Base-by-base conservation (phyloP, 2,329 filamentous ascomycete species). In the Aschersonia sp. region DNA sequence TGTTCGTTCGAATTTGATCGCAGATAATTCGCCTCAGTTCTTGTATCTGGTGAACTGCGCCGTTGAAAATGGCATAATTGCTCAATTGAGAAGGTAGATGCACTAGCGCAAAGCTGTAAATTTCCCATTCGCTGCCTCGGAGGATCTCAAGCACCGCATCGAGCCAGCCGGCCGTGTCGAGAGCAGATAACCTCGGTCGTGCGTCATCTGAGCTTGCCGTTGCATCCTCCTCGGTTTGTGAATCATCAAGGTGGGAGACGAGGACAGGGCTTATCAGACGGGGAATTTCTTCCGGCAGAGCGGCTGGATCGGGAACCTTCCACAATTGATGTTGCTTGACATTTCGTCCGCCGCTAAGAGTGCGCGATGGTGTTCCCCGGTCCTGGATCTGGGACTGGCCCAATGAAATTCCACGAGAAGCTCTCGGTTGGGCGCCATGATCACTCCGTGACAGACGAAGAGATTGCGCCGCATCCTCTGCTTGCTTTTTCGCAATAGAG, bases 81-180 rank as follows among this genome's bases (percentile, higher is more conserved):
- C 83, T 85, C 29, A 98, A 72, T 57, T 97, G 90, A 31, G 86
- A 83, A 1, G 87, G 85, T 8, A 96, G 69, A 61, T 95, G 86
- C 5, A 87, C 85, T 32, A 98, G 70, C 14, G 90, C 76, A 60
- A 90, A 96, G 63, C 87, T 90, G 69, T 94, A 95, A 1, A 94
- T 71, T 60, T 97, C 88, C 89, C 90, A 97, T 52, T 92, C 83
- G 44, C 79, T 77, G 41, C 83, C 84, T 48, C 80, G 75, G 42
- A 94, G 67, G n/a, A 92, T 68, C n/a, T 73, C 72, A 30, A 87
- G 76, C 39, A 94, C 71, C 9, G 80, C 73, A 52, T 89, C 84
- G n/a, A 94, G 71, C 85, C 87, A 95, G 41, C 73, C 64, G 11
- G 73, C 71, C 44, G 83, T 72, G 47, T 79, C 74, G 47, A 87